Base-by-base conservation (phyloP, 2,329 filamentous ascomycete genomes). In the Pyricularia sp. region DNA sequence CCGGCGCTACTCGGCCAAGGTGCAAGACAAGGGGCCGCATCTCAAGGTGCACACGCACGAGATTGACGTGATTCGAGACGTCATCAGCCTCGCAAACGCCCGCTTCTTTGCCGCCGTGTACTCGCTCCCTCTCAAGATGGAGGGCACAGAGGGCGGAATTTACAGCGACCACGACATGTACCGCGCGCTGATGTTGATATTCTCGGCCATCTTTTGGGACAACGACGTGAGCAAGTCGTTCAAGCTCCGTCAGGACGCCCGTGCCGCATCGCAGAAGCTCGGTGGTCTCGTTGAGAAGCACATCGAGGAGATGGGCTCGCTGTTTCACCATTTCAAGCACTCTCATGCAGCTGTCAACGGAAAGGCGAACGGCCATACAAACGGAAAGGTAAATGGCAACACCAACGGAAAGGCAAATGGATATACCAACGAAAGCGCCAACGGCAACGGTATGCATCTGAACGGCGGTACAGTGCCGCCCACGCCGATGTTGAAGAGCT, bases 71-170 rank as follows among this genome's bases (percentile, higher is more conserved):
- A 76, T 82, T 68, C 79, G 80, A 14, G 85, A 88, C 66, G 83
- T 90, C 17, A 85, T 85, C 20, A 88, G 89, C 70, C 84, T 88
- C 12, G 79, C 85, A 0, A 87, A 86, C 4, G 82, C 86, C 2
- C 78, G 83, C 63, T 83, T 86, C 73, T 80, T 87, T 1, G 82
- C 85, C 0, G 83, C 87, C 61, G 77, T 86, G 14, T 87, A 88
- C 75, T 86, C 85, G 68, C 79, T 88, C 42, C 87, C 88, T 3
- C 73, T 90, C 33, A 85, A 86, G 72, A 87, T 87, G 11, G 75
- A 68, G 23, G 58, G 23, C 10, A 64, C 30, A 9, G 66, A 64
- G 4, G 66, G 25, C 20, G 58, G 66, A 3, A 26, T 36, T 11
- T 68, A 68, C 73, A 0, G 77, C 81, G n/a, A 75, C 77, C 3